Base-by-base conservation (phyloP, 2,329 filamentous ascomycete genomes). In the Ophiostoma perfectum region DNA sequence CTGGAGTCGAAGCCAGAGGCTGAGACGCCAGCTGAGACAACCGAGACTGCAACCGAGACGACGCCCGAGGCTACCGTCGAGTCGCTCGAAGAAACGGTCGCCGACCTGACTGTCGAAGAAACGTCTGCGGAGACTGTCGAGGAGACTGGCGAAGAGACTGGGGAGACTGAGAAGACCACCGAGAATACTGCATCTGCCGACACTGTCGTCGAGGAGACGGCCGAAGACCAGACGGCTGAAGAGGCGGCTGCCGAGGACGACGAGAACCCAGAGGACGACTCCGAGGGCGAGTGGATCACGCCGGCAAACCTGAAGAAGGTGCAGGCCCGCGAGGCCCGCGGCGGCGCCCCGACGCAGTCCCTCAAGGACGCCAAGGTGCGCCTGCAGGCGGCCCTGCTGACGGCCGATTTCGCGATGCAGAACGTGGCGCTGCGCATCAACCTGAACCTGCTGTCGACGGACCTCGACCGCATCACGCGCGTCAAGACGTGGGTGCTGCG, bases 321-420 rank as follows among this genome's bases (percentile, higher is more conserved):
- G 76, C 90, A 95, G 80, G 86, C 86, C 38, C 65, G 52, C 70
- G 85, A 88, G 76, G 88, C 94, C 73, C 78, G 81, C 16, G 80
- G 79, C 5, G 78, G 81, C 1, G 77, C 81, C 27, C 79, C 83
- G 55, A 79, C 83, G 65, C 77, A 82, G 70, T 77, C 83, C 1
- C 82, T 86, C 67, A 82, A 86, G 47, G 85, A 86, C 71, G 9
- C 49, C 41, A 58, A 49, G 47, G 44, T 52, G 44, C 87, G 86
- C 12, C 89, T 97, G 73, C 89, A 96, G 78, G 92, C 91, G 16
- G 94, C 93, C n/a, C 88, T 94, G 62, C 89, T 98, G 75, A 98
- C 95, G 1, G 93, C 90, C 68, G 95, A 99, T 81, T 98, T 91
- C 79, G 94, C 95, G 68, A 96, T 99, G 92, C 94, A 98, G 80